These are phyloP conservation scores for Trichoderma guizhouense DNA, from an alignment of 2,329 filamentous ascomycete genomes.

Conservation along the genomic window DNA sequence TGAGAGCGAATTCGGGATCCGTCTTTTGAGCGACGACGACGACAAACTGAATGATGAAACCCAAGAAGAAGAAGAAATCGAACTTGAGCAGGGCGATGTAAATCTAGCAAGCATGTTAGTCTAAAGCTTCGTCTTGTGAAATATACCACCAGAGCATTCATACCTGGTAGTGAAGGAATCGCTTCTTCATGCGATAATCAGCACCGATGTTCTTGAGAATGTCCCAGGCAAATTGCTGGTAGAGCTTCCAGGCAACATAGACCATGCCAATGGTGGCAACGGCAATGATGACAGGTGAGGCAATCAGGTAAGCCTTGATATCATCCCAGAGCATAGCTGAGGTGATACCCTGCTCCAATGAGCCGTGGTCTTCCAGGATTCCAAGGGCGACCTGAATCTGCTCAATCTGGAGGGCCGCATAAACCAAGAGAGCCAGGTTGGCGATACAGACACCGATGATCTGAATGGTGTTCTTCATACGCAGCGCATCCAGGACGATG, in stretches of 20 bases:
- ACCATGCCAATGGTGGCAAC: conserved; percentile 69
- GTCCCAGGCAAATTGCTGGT: conserved; percentile 98
- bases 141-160: conserved; percentile 19
- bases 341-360: conserved; percentile 40
- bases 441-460: conserved; percentile 92
- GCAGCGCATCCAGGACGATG: conserved; percentile 88
- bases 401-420: conserved; percentile 87
- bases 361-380: conserved; percentile 44
- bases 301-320: conserved; percentile 73
- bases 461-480: conserved; percentile 97
- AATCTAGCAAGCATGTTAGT: conserved; percentile 56
- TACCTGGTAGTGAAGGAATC: conserved; percentile 95
- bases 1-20: conserved; percentile 77
- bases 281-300: conserved; percentile 80
- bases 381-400: conserved; percentile 76
- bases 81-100: conserved; percentile 98
- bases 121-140: not conserved
- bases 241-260: conserved; percentile 87
- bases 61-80: conserved; percentile 99
- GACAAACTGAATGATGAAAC: conserved; percentile 96
- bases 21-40: conserved; percentile 74
- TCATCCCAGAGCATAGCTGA: conserved; percentile 59
- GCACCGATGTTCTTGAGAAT: conserved; percentile 99
- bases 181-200: conserved; percentile 92
- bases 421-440: conserved; percentile 87